Evolutionary conservation across 345 rosid species (phyloP).

Genomic region (Acer saccharum): DNA sequence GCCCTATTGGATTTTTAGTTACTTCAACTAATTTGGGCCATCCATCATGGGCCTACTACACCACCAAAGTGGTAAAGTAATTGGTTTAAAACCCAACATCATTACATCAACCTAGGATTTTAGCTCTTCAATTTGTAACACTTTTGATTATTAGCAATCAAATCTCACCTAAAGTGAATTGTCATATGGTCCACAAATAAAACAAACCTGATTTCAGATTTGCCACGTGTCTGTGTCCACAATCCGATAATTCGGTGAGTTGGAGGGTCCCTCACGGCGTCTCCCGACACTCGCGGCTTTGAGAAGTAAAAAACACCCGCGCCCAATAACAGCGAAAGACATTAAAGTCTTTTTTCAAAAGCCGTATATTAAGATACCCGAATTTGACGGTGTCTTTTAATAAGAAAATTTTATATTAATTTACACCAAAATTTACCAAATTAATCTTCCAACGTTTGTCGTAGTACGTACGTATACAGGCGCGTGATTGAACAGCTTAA

Average conservation of each 20-base stretch:
- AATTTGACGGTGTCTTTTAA: not conserved
- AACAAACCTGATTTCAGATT: not conserved
- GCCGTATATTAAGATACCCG: not conserved
- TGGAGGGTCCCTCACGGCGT: no score
- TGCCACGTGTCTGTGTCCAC: constrained; percentile 8
- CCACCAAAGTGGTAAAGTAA: not conserved
- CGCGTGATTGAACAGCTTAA: not conserved
- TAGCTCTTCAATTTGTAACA: not conserved
- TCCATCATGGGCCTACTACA: not conserved
- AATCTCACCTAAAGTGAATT: not conserved
- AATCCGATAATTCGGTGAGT: not conserved
- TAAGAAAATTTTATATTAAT: not conserved
- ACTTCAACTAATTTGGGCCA: not conserved
- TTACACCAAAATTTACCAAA: no score
- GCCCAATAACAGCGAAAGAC: not conserved
- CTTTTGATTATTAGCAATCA: not conserved
- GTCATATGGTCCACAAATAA: constrained; percentile 11
- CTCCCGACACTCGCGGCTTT: not conserved
- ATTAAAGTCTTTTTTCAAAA: not conserved
- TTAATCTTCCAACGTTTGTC: not conserved
- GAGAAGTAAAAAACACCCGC: not conserved
- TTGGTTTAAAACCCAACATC: not conserved
- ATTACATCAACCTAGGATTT: not conserved
- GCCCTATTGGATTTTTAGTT: not conserved
- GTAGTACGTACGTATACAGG: not conserved